Evolutionary conservation across 768 basidiomycete genomes (phyloP).

Genomic region (Suillus luteus): DNA sequence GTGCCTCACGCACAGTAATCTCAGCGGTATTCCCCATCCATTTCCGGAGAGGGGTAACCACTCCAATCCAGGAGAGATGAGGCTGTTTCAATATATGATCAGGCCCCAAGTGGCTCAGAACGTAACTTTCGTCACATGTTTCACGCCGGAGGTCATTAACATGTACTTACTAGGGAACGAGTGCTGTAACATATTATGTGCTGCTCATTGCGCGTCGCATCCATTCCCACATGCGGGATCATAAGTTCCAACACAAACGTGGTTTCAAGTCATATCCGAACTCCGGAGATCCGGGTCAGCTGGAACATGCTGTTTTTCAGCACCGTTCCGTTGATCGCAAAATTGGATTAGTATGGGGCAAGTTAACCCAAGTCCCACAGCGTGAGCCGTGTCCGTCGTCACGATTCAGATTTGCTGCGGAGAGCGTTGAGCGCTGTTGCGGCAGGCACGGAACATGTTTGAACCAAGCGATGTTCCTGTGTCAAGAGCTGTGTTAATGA

Average conservation of each 20-base stretch:
- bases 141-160: background rate
- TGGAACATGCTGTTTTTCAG: background rate
- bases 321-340: constrained; percentile 4
- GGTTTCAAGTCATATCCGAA: background rate
- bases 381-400: background rate
- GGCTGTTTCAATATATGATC: constrained; percentile 3
- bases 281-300: background rate
- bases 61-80: background rate
- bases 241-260: background rate
- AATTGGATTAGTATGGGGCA: background rate
- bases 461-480: constrained; percentile 8
- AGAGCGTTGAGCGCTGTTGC: background rate
- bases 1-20: background rate
- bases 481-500: constrained; percentile 8
- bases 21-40: background rate
- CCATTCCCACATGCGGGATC: constrained; percentile 3
- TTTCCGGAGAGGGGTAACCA: background rate
- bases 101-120: background rate
- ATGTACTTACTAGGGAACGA: background rate
- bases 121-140: background rate
- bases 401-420: constrained; percentile 1
- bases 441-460: constrained; percentile 10
- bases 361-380: background rate
- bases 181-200: background rate
- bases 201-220: background rate